Evolutionary conservation across 2,329 filamentous ascomycete genomes (phyloP).

Genomic region (Periconia sp.): DNA sequence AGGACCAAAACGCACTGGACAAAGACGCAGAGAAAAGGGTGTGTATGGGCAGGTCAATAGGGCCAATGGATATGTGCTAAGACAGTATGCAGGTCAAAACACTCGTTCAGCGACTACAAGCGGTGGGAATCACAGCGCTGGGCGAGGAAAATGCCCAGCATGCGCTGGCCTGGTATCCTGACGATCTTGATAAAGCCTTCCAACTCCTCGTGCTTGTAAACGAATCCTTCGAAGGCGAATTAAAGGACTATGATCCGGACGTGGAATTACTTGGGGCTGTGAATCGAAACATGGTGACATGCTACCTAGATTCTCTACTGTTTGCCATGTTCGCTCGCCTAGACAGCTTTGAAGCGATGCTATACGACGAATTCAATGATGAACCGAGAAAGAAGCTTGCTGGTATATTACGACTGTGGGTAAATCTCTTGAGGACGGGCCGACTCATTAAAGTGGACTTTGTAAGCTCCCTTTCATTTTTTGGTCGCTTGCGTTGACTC

Average conservation of each 20-base stretch:
- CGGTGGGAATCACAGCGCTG: conserved; percentile 61
- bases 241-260: conserved; percentile 75
- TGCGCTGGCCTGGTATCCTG: conserved; percentile 68
- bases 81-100: conserved; percentile 56
- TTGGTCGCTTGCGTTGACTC: background rate
- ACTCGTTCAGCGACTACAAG: conserved; percentile 59
- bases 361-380: conserved; percentile 79
- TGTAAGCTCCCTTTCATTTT: conserved; percentile 55
- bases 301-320: conserved; percentile 87
- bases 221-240: conserved; percentile 78
- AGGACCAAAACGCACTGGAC: conserved; percentile 59
- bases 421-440: conserved; percentile 86
- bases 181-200: conserved; percentile 75
- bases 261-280: conserved; percentile 81
- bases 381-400: conserved; percentile 75
- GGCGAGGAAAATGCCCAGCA: conserved; percentile 68
- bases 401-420: conserved; percentile 84
- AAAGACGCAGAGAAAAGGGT: conserved; percentile 63
- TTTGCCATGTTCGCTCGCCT: conserved; percentile 96
- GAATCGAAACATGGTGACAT: conserved; percentile 87
- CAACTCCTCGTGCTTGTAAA: conserved; percentile 79
- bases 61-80: too few species aligned
- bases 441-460: conserved; percentile 85
- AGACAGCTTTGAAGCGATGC: conserved; percentile 89
- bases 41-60: too few species aligned